Base-by-base conservation (phyloP, 306 rosid species). In the Cicer judaicum region DNA sequence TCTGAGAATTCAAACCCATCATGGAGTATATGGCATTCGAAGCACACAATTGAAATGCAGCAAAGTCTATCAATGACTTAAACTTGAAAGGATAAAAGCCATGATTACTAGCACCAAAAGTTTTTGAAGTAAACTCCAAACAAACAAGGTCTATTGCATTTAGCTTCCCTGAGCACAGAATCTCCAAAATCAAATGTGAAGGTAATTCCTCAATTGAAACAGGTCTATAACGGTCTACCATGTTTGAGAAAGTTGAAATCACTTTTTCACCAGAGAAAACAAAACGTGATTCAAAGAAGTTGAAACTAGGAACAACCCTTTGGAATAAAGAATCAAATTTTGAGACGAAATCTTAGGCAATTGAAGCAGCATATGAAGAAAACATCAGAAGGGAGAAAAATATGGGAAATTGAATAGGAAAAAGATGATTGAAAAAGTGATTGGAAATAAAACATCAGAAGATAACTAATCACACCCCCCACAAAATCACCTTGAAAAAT, bases 391-490 rank as follows among this genome's bases (percentile, higher is more conserved):
- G 92, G 93, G 68, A 88, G 89, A 70, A 92, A 88, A 80, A 81
- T 79, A 77, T 82, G 86, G 79, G 91, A 85, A 84, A 92, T 86
- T 75, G 90, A 84, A 79, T 82, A 91, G 52, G 83, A 83, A 49
- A 88, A 86, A 46, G 87, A 81, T 82, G 78, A 76, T 83, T 80
- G 84, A 74, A 67, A 74, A 75, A 77, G 65, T 72, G 85, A 79
- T 87, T 78, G 98, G 89, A 80, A 87, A 92, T 72, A 79, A 88
- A 90, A 85, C 96, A 90, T 92, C 92, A 92, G 96, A 90, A 78
- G 90, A 75, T 78, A 79, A 80, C 77, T 83, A 73, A 60, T 78
- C 85, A 77, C 68, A 73, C 82, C 47, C 82, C 70, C 77, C 68
- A 77, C 76, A 49, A 71, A 78, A 66, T 64, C 76, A 74, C 65